These are phyloP conservation scores for Orbilia ellipsospora DNA, from an alignment of 2,329 filamentous ascomycete species.

Conservation along the genomic window DNA sequence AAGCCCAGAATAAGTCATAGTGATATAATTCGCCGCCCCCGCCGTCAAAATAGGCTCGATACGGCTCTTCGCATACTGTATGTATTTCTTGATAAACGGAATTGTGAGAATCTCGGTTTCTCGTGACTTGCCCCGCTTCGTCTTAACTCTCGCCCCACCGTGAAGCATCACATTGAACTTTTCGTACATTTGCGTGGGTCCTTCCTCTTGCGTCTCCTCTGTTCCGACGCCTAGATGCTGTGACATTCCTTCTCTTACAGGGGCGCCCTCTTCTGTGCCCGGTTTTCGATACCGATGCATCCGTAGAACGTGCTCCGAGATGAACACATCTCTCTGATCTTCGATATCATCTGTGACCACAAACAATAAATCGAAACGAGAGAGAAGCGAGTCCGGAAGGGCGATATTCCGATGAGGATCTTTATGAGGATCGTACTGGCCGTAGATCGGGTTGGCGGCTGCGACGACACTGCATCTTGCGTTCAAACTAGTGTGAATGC, in stretches of 20 bases:
- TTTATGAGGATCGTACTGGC: conserved; percentile 98
- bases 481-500: conserved; percentile 96
- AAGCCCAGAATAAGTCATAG: conserved; percentile 87
- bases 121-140: conserved; percentile 75
- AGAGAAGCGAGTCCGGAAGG: conserved; percentile 92
- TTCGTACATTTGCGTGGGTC: conserved; percentile 88
- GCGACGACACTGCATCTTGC: conserved; percentile 96
- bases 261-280: conserved; percentile 91
- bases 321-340: conserved; percentile 85
- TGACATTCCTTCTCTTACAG: conserved; percentile 85
- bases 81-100: conserved; percentile 99
- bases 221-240: conserved; percentile 89
- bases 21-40: conserved; percentile 90
- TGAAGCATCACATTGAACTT: conserved; percentile 98
- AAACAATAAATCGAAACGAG: conserved; percentile 97
- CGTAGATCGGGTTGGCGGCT: conserved; percentile 96
- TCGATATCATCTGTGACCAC: conserved; percentile 99
- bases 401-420: conserved; percentile 99
- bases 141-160: conserved; percentile 82
- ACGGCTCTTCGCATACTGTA: conserved; percentile 94
- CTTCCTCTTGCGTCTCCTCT: conserved; percentile 77
- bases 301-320: conserved; percentile 95
- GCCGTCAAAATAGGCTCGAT: conserved; percentile 91
- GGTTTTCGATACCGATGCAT: conserved; percentile 97
- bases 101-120: conserved; percentile 91